Base-by-base conservation (phyloP, 805 yeast genomes). In the Suhomyces emberorum region DNA sequence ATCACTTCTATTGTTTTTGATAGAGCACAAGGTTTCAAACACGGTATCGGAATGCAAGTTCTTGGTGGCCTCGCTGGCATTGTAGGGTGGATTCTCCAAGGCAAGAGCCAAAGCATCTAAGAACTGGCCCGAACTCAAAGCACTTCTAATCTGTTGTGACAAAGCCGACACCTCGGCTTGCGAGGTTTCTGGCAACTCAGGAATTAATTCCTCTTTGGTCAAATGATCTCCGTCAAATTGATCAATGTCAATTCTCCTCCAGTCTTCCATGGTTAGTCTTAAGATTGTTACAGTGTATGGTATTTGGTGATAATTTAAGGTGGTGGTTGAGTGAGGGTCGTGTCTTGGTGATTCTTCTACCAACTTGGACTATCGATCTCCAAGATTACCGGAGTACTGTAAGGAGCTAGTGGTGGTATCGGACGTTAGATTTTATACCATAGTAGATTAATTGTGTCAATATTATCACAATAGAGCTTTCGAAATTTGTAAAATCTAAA, bases 211-310 rank as follows among this genome's bases (percentile, higher is more conserved):
- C 47, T 74, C 78, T 30, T 72, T 70, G 21, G 81, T 70, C 44
- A 85, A 61, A 51, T 77, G 79, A 31, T 89, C 96, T 3, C 95
- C 85, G 55, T 89, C 96, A 47, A 79, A 80, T 12, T 88, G 85
- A 61, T 93, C 98, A 36, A 93, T 81, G 59, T 93, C 96, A 50
- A 91, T 87, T 74, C 93, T 80, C 76, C 98, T 83, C 95, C 95
- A 85, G 55, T 83, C 88, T 46, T 34, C 36, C 36, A 33, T 33
- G 26, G 20, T 31, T 21, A n/a, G n/a, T n/a, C n/a, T n/a, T n/a
- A n/a, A n/a, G n/a, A n/a, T n/a, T n/a, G n/a, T n/a, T n/a, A n/a
- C n/a, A n/a, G n/a, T n/a, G n/a, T n/a, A n/a, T n/a, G n/a, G n/a
- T n/a, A n/a, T n/a, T n/a, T n/a, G n/a, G n/a, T n/a, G n/a, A n/a